Evolutionary conservation across 371 early-diverging fungal genomes (phyloP), one percentile per base, ranked within the genome.

Genomic region (Apophysomyces ossiformis): DNA sequence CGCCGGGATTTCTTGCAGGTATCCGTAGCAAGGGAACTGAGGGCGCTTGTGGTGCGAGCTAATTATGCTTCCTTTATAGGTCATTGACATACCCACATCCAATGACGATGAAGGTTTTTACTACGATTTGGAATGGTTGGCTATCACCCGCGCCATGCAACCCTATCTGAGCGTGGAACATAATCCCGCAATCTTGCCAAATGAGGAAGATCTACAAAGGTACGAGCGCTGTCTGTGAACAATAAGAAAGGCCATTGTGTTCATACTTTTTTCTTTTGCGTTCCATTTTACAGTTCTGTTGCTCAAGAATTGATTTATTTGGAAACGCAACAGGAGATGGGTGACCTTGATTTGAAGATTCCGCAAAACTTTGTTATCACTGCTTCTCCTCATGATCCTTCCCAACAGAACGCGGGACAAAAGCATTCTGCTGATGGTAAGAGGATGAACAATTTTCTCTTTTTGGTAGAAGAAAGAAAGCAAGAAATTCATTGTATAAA

Each of bases 61-160:
- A 47, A 39, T 32, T 37, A 26, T 26, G 2, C 32, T 26, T 1
- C 0, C 4, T 41, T 57, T 37, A 4, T 72, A 88, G 81, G 74
- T 92, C 41, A 58, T 92, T 18, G 90, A 93, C 61, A 68, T 93
- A 16, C 89, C 89, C 5, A 61, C 74, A 7, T 46, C 65, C 2
- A 58, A 70, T 11, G 45, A 66, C 35, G 70, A 57, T 45, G 64
- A 68, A 26, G 72, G 69, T 18, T 85, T 95, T 61, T 68, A 59
- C 7, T 93, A 93, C 63, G 96, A 95, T 66, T 81, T 87, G 62
- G 95, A 95, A 70, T 95, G 96, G 96, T 76, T 95, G 11, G 89
- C 95, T 5, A 91, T 95, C 59, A 79, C 89, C 37, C 73, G 83
- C 35, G 89, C 87, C 4, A 87, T 87, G 50, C 70, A 88, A 37